phyloP scores from a whole-genome alignment of 2,329 filamentous ascomycete genomes.

The Neurospora sp. region DNA sequence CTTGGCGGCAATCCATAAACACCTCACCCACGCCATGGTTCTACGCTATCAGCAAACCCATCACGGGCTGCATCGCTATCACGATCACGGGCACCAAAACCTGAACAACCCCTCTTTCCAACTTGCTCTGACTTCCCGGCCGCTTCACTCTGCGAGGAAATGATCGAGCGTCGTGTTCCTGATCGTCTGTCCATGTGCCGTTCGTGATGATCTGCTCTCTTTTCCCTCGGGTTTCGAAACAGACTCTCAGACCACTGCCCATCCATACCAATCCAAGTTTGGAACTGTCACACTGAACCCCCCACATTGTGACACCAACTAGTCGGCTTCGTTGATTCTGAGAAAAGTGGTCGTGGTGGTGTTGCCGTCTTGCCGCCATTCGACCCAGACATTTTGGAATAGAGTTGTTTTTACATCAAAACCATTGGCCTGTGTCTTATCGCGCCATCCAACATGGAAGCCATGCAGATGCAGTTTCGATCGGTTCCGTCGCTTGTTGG shows the following conservation, averaged over 20 bases:
- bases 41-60: background rate
- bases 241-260: background rate
- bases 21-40: background rate
- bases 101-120: background rate
- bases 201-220: background rate
- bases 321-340: background rate
- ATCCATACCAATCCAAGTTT: background rate
- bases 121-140: background rate
- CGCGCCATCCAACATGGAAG: conserved; percentile 7
- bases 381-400: background rate
- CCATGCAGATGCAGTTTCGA: conserved; percentile 5
- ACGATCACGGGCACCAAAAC: background rate
- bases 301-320: background rate
- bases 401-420: background rate
- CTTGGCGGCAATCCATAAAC: background rate
- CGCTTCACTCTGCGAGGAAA: background rate
- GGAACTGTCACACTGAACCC: background rate
- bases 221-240: background rate
- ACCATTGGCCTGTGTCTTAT: conserved; percentile 11
- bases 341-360: background rate
- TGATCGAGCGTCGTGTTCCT: background rate
- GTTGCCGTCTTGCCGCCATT: background rate
- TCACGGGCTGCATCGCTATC: background rate
- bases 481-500: conserved; percentile 4
- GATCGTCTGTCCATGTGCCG: background rate